Evolutionary conservation across 2,329 filamentous ascomycete genomes (phyloP).

Genomic region (Lasiodiplodia sp.): DNA sequence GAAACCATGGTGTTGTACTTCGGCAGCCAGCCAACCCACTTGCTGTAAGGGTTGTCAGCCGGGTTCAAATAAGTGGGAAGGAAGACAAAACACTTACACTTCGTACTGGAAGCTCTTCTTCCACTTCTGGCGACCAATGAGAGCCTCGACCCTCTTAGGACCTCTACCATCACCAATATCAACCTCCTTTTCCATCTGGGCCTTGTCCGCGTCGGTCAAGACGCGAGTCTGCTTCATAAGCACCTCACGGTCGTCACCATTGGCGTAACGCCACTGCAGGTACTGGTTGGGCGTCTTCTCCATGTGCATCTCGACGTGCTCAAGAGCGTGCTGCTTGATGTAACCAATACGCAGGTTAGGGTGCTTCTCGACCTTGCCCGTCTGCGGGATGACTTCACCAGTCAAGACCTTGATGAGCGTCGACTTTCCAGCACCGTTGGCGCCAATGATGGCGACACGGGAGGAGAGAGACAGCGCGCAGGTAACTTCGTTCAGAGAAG

Average conservation of each 20-base stretch:
- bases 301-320: conserved; percentile 99
- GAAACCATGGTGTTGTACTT: conserved; percentile 95
- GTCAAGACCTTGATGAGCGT: conserved; percentile 98
- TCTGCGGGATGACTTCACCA: conserved; percentile 83
- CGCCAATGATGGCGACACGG: conserved; percentile 93
- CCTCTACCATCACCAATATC: conserved; percentile 85
- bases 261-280: conserved; percentile 96
- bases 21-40: conserved; percentile 88
- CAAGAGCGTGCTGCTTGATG: conserved; percentile 98
- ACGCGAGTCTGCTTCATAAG: conserved; percentile 97
- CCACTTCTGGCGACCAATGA: conserved; percentile 97
- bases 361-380: conserved; percentile 94
- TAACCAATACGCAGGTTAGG: conserved; percentile 98
- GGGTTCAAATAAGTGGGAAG: no score
- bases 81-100: conserved; percentile 65
- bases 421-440: conserved; percentile 97
- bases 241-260: conserved; percentile 96
- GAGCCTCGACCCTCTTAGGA: conserved; percentile 77
- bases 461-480: conserved; percentile 89
- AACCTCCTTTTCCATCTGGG: conserved; percentile 89
- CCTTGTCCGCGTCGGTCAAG: conserved; percentile 82
- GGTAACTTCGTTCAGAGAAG: conserved; percentile 86
- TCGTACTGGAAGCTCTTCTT: conserved; percentile 99
- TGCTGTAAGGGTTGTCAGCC: conserved; percentile 59
- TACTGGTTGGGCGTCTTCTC: conserved; percentile 99